Conservation (phyloP, 805 yeast genomes). For the Yueomyces sp. region DNA sequence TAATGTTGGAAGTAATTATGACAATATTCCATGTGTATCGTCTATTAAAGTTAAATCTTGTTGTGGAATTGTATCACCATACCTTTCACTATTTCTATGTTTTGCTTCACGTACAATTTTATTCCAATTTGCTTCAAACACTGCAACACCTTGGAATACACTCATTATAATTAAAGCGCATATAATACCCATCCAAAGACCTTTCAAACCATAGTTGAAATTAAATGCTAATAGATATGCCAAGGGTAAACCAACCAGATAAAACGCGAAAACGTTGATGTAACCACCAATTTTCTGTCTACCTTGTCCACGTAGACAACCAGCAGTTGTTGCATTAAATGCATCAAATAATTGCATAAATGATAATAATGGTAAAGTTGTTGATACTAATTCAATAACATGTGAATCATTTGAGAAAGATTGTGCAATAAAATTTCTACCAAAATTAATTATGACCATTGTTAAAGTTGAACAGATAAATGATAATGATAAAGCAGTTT, state of each 20-base stretch:
- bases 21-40: too few species aligned
- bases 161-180: conserved; percentile 23
- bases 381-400: conserved; percentile 37
- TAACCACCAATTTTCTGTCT: conserved; percentile 28
- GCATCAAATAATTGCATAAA: conserved; percentile 61
- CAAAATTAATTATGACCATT: conserved; percentile 32
- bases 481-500: conserved; percentile 31
- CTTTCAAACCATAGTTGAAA: conserved; percentile 36
- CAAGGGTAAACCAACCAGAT: conserved; percentile 50
- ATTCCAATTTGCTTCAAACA: conserved; percentile 22
- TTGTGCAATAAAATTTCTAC: conserved; percentile 31
- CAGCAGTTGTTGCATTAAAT: conserved; percentile 58
- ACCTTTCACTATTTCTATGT: conserved; percentile 14
- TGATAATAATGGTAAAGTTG: conserved; percentile 50
- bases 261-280: conserved; percentile 23
- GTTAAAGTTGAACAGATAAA: conserved; percentile 30
- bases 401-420: conserved; percentile 48
- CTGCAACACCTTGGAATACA: conserved; percentile 22
- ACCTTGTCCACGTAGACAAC: conserved; percentile 70
- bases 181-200: conserved; percentile 47
- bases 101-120: conserved; percentile 18
- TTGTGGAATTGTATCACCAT: too few species aligned
- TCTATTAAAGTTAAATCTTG: too few species aligned
- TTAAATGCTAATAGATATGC: conserved; percentile 41
- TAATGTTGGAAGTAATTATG: too few species aligned